Base-by-base conservation (phyloP, 1,284 basidiomycete species). In the Apiotrichum mycotoxinovorans region DNA sequence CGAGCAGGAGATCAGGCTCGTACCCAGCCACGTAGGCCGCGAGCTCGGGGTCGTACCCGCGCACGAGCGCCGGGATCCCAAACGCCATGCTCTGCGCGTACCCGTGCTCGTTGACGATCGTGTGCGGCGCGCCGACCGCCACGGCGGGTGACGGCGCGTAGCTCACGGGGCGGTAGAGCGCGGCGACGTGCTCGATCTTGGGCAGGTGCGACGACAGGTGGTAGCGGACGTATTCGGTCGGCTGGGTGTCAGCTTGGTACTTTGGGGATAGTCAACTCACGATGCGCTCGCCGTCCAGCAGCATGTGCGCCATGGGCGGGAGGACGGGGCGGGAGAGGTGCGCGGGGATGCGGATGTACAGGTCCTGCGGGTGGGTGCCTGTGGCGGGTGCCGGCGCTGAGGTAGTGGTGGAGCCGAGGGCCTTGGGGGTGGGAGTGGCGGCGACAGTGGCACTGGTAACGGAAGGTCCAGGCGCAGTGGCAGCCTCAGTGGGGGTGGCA, bases 1-100 rank as follows among this genome's bases (percentile, higher is more conserved):
- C 63, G 3, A 72, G 62, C 14, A 60, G 63, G 14, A 68, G 42
- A 52, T 72, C 69, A 8, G 70, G 69, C 48, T 67, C 62, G 42
- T 57, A 55, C 0, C 63, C 58, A 22, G 40, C 50, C 1, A 61
- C 35, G 23, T 53, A 58, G 14, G 47, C 52, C 4, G 46, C 45
- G 27, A 33, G 40, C 33, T 56, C 57, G 14, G 22, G 23, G 46
- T 59, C 65, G 20, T 42, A 15, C 2, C 54, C 57, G 38, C 60
- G 33, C 12, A 65, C 18, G 14, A 67, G 37, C 41, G 54, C 55
- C 10, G 46, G 46, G n/a, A 48, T 17, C 7, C 30, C 30, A 12
- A 30, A 30, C 30, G 30, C 30, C 30, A 30, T 30, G 7, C 7
- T 7, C 7, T 30, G 30, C 30, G 30, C 30, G 30, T 7, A 12